Conservation (phyloP, 73 alveolate genomes). For the Paramecium caudatum region DNA sequence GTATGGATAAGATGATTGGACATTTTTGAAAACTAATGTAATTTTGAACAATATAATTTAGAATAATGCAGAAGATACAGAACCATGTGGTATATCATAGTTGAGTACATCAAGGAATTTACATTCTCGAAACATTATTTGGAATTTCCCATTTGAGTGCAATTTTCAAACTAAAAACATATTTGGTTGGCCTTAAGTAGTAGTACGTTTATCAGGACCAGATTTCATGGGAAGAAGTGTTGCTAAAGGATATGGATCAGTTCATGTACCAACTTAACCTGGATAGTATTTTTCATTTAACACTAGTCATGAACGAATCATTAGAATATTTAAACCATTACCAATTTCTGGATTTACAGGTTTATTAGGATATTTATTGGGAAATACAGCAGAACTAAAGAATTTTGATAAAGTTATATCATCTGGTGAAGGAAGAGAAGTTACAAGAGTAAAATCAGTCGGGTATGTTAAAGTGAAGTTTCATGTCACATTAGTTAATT, state of each 20-base stretch:
- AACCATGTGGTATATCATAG: constrained; percentile 71
- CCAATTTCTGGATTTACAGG: constrained; percentile 73
- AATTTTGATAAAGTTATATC: constrained; percentile 73
- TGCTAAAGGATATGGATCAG: constrained; percentile 77
- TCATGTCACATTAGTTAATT: constrained; percentile 70
- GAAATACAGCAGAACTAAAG: constrained; percentile 63
- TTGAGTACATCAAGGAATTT: constrained; percentile 70
- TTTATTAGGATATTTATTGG: constrained; percentile 70
- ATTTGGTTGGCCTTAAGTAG: constrained; percentile 76
- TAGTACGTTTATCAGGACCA: constrained; percentile 66
- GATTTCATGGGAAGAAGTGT: constrained; percentile 74
- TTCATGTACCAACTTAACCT: constrained; percentile 76
- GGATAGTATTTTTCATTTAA: constrained; percentile 66
- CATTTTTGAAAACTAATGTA: neutral
- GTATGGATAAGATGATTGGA: constrained; percentile 59
- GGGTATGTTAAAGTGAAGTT: constrained; percentile 77
- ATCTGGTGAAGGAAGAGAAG: constrained; percentile 79
- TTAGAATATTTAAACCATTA: constrained; percentile 69
- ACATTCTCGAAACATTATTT: constrained; percentile 74
- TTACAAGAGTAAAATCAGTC: constrained; percentile 73
- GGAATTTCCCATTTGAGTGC: constrained; percentile 77
- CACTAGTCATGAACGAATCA: constrained; percentile 71
- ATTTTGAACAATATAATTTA: neutral
- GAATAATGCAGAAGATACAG: constrained; percentile 58
- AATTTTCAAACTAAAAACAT: constrained; percentile 68